A percentile compares a stretch with the other conserved stretches of the same genome.
Conservation (phyloP, 345 rosid species). For the Salix viminalis region DNA sequence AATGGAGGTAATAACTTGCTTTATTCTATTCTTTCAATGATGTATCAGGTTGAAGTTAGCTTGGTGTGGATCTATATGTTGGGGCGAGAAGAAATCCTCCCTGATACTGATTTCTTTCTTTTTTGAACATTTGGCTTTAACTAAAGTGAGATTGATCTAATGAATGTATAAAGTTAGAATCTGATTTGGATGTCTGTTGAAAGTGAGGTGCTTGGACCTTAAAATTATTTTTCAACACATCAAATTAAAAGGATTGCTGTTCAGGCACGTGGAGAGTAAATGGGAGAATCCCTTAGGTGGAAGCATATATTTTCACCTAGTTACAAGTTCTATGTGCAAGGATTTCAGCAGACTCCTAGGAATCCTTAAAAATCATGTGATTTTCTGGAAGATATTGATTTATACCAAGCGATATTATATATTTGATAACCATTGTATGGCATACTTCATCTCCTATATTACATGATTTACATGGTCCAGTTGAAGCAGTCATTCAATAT, state of each 20-base stretch:
- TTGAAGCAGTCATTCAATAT: not conserved
- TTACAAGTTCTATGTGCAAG: not conserved
- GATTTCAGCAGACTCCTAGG: not conserved
- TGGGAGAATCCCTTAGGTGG: not conserved
- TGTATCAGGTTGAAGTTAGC: not conserved
- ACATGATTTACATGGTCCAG: not conserved
- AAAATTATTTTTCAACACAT: not conserved
- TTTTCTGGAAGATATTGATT: not conserved
- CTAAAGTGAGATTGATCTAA: not conserved
- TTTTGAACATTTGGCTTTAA: too few species aligned
- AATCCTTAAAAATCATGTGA: not conserved
- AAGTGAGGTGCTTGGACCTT: not conserved
- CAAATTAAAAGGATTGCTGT: not conserved
- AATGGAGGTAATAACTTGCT: conserved; percentile 66
- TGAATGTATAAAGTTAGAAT: not conserved
- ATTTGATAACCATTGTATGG: not conserved
- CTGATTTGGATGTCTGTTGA: not conserved
- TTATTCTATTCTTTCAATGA: not conserved
- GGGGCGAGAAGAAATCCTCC: not conserved
- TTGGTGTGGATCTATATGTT: not conserved
- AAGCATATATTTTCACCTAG: not conserved
- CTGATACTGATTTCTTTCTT: not conserved
- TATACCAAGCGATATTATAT: not conserved
- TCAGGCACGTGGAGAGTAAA: not conserved
- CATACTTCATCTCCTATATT: not conserved